A percentile compares a stretch with the other conserved stretches of the same genome.
These are phyloP conservation scores for Blastocystis sp. DNA, from an alignment of 352 stramenopile genomes.

Conservation along the genomic window DNA sequence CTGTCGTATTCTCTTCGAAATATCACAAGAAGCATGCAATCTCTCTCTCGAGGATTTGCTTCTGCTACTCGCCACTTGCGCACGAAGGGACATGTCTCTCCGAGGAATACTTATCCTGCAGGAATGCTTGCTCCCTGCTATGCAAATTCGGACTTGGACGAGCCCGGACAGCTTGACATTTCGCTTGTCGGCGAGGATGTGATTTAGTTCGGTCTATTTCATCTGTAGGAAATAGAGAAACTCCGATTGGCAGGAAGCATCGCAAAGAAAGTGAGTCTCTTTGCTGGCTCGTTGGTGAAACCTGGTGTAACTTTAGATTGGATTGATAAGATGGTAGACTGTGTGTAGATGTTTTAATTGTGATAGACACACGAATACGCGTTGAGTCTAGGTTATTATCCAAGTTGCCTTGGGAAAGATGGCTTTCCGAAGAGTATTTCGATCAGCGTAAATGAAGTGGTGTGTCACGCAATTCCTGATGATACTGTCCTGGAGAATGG, in stretches of 20 bases:
- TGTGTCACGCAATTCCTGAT: constrained; percentile 93
- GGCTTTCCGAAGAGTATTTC: constrained; percentile 89
- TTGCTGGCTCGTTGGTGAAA: constrained; percentile 73
- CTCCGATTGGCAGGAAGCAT: constrained; percentile 74
- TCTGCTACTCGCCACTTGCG: neutral
- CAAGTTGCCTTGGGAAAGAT: constrained; percentile 80
- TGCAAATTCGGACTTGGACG: neutral
- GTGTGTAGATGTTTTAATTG: neutral
- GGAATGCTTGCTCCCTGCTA: constrained; percentile 36
- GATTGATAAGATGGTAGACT: constrained; percentile 78
- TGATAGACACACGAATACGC: constrained; percentile 76
- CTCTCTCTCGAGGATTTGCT: neutral
- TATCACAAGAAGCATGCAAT: neutral
- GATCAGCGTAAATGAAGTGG: constrained; percentile 89
- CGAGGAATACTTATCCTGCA: constrained; percentile 64
- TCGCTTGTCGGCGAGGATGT: constrained; percentile 71
- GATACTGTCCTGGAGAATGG: constrained; percentile 77
- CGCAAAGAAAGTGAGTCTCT: constrained; percentile 75
- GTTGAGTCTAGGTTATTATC: constrained; percentile 74
- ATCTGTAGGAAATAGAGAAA: constrained; percentile 62
- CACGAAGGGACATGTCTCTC: constrained; percentile 46
- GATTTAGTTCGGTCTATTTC: constrained; percentile 67
- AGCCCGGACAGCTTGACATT: constrained; percentile 67
- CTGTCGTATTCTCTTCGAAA: neutral
- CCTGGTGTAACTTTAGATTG: constrained; percentile 83